Evolutionary conservation across 306 rosid genomes (phyloP).

Genomic region (Bauhinia variegata): DNA sequence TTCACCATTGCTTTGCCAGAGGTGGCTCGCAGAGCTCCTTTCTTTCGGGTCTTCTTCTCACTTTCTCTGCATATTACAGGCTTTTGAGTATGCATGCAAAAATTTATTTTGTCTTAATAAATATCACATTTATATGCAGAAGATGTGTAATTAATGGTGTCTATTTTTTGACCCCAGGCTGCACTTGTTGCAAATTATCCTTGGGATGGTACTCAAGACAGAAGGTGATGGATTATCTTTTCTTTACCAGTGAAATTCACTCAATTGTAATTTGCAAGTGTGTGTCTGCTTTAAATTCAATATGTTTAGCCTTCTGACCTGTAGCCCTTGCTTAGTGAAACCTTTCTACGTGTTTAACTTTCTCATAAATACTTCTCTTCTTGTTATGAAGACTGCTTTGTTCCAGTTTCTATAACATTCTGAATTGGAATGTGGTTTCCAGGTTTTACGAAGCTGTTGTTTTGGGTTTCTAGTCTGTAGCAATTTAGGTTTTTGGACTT

Average conservation of each 20-base stretch:
- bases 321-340: no score
- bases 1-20: conserved; percentile 47
- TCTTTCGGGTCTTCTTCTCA: conserved; percentile 53
- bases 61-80: neutral
- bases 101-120: conserved; percentile 4
- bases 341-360: no score
- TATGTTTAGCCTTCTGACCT: no score
- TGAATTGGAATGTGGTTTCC: neutral
- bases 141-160: conserved; percentile 22
- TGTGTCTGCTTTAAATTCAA: no score
- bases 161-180: conserved; percentile 57
- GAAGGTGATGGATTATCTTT: conserved; percentile 56
- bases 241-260: neutral
- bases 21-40: conserved; percentile 44
- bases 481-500: neutral
- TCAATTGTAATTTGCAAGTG: no score
- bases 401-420: neutral
- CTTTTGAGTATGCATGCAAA: no score
- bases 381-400: neutral
- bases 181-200: conserved; percentile 99
- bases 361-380: neutral
- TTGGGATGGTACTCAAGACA: conserved; percentile 86
- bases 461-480: neutral
- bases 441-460: neutral
- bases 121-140: conserved; percentile 20